Conservation (phyloP, 495 filamentous ascomycete genomes). For the Saxispiralis lemnorum region DNA sequence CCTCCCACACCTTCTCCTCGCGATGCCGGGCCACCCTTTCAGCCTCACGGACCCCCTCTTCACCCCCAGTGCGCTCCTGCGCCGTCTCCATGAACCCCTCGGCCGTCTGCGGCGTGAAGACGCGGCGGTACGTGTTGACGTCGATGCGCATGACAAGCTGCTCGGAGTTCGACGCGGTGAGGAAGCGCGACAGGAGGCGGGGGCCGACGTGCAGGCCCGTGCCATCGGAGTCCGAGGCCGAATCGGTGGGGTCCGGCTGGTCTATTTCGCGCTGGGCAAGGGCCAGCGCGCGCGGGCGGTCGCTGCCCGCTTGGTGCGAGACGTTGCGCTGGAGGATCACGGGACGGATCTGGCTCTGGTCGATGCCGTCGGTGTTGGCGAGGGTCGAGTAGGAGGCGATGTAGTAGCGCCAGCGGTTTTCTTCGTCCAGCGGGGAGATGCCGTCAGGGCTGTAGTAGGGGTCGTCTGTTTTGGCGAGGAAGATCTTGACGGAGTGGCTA, state of each 20-base stretch:
- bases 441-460: constrained; percentile 53
- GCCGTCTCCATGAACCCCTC: constrained; percentile 21
- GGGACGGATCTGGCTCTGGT: constrained; percentile 42
- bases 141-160: constrained; percentile 63
- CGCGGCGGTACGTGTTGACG: constrained; percentile 63
- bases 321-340: constrained; percentile 48
- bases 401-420: constrained; percentile 75
- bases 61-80: constrained; percentile 6
- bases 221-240: constrained; percentile 25
- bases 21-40: constrained; percentile 29
- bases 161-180: constrained; percentile 34
- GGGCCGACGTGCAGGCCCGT: constrained; percentile 27
- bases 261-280: constrained; percentile 16
- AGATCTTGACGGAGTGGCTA: constrained; percentile 42
- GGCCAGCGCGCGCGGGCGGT: constrained; percentile 30
- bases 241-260: not conserved
- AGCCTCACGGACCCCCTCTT: constrained; percentile 23
- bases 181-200: constrained; percentile 12
- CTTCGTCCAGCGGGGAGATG: constrained; percentile 29
- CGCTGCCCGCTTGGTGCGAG: constrained; percentile 2
- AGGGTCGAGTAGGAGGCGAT: constrained; percentile 74
- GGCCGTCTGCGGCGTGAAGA: constrained; percentile 52
- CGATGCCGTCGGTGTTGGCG: constrained; percentile 76
- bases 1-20: constrained; percentile 47
- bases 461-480: constrained; percentile 63